Evolutionary conservation across 202 grass and related monocot genomes (phyloP).

Genomic region (Setaria viridis): DNA sequence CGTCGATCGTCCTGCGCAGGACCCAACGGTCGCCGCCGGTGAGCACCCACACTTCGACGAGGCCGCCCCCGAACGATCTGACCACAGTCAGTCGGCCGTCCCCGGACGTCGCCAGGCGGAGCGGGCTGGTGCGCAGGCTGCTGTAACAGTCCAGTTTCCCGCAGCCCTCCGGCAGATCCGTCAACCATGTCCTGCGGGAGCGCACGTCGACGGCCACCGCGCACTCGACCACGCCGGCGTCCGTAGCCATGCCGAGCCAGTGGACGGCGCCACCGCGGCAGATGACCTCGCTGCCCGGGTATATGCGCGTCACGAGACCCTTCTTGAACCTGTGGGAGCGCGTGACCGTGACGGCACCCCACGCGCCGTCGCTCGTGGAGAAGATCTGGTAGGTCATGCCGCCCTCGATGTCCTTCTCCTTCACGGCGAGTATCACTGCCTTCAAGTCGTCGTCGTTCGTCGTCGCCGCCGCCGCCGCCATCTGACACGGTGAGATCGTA

Average conservation of each 20-base stretch:
- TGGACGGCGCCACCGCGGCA: neutral
- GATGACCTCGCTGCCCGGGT: too few species aligned
- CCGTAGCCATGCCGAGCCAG: neutral
- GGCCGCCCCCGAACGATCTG: neutral
- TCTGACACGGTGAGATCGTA: neutral
- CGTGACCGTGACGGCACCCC: too few species aligned
- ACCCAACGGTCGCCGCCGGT: neutral
- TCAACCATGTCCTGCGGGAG: neutral
- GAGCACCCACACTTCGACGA: neutral
- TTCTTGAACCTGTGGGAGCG: too few species aligned
- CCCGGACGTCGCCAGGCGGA: neutral
- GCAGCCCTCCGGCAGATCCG: neutral
- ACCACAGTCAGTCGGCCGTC: neutral
- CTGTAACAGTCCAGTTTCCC: neutral
- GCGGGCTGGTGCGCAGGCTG: neutral
- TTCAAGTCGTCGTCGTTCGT: too few species aligned
- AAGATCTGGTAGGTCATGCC: neutral
- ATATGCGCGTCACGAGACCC: too few species aligned
- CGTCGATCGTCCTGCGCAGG: neutral
- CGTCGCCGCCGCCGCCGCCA: too few species aligned
- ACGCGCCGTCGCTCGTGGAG: neutral
- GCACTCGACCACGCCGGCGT: neutral
- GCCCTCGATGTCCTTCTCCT: neutral
- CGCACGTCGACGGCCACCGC: neutral
- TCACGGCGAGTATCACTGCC: neutral